Evolutionary conservation across 108 stramenopile species (phyloP), one percentile per base, ranked within the genome.

Genomic region (Discostella stelligeroides): DNA sequence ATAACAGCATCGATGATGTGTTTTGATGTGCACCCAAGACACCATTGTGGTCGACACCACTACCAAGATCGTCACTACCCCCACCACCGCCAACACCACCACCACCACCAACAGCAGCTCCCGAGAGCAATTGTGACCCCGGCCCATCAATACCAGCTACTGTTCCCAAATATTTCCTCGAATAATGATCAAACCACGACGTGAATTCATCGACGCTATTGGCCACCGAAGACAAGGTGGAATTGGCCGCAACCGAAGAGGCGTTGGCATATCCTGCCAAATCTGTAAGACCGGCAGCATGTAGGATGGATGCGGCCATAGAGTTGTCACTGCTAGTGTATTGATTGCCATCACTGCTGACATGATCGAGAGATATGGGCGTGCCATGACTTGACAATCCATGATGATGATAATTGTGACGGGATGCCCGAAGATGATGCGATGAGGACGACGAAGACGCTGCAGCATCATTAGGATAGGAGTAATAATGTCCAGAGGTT

Each of bases 131-230:
- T n/a, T 11, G 51, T 24, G 51, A 53, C 23, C 28, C 25, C 28
- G 8, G 43, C 2, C 76, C 76, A 48, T 78, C 76, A 37, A 78
- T 70, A 5, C 76, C 76, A 12, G 76, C 63, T 14, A 78, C 56
- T 2, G 64, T 71, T 9, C 76, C 76, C 30, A 78, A 55, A 38
- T 78, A 78, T 60, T 71, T 78, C 34, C 70, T 46, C 25, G 76
- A 78, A 45, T 78, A 78, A 60, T 78, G 76, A 78, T 78, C 76
- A 53, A 78, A 78, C 76, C 76, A 78, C 15, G 63, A 68, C 0
- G 76, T 78, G 29, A 78, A 48, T 7, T 78, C 76, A 66, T 78
- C 76, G 25, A 78, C 49, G 57, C 59, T 34, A 17, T 23, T 50
- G 6, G 70, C 66, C 50, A 71, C 29, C n/a, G 28, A 38, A 23